Base-by-base conservation (phyloP, 176 grass and related monocot species). In the Musa beccarii region DNA sequence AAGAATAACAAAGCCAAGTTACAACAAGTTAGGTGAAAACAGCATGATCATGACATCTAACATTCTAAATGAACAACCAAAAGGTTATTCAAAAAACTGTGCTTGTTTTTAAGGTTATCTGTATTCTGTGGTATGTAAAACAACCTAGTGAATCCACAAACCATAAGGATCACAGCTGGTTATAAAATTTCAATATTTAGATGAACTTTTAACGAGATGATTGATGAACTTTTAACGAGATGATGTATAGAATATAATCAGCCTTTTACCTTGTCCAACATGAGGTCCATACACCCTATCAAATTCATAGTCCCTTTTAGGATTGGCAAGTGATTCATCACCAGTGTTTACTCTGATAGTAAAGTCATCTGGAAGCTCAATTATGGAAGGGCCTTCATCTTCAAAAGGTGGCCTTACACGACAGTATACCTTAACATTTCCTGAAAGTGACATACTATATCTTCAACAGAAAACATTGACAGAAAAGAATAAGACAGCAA, bases 231-330 rank as follows among this genome's bases (percentile, higher is more conserved):
- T 52, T 78, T 57, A 59, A 78, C 54, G 26, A 75, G 10, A 72
- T 34, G 65, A n/a, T 43, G 34, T 75, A 49, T 76, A 74, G n/a
- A 68, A 73, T 59, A 25, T 71, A 22, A 25, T 14, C 63, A 74
- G 75, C 15, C 56, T 83, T 69, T 50, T 91, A 87, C 95, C 95
- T 89, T 98, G 95, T 29, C 86, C 88, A 77, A 98, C 85, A 87
- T 98, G 95, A 75, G 90, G 88, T 49, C 90, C 95, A 84, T 91
- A 93, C 78, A 98, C 90, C 71, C 88, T 87, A 79, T 98, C 95
- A 74, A 93, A 98, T 75, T 98, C 95, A 79, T 91, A 98, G 81
- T 93, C 88, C 83, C 89, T 98, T 75, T 98, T 98, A 70, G 90
- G 90, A 59, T 93, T 93, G 34, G 86, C 86, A 79, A 98, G 82